Evolutionary conservation across 1,284 basidiomycete genomes (phyloP), one percentile per base, ranked within the genome.

Genomic region (Sphaerobolus stellatus): DNA sequence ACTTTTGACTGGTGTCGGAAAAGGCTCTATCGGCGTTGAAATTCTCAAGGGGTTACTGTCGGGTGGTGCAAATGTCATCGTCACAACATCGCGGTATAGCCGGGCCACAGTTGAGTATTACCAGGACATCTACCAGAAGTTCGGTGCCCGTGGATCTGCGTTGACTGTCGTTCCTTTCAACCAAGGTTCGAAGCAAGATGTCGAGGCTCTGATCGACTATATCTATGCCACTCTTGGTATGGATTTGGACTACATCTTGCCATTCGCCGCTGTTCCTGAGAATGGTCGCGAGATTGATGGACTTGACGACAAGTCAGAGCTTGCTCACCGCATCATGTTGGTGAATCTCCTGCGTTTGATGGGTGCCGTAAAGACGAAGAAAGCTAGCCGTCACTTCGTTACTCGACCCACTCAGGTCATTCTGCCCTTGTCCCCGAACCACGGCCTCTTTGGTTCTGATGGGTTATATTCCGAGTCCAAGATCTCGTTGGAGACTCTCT

Each of bases 151-250:
- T 61, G 96, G 94, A 28, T 96, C 96, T 34, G 92, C 94, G 36
- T 81, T 99, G 50, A 96, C 94, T 16, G 95, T 99, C 45, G 95
- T 99, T 28, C 96, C 96, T 31, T 98, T 98, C 85, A 99, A 99
- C 69, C 95, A 97, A 72, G 94, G 90, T 48, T 98, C 96, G 13
- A 95, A 92, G 75, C 95, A 98, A 72, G 97, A 99, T 65, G 92
- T 96, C 38, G 95, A 99, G 68, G 92, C 94, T 9, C 84, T 99
- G 53, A 87, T 99, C 64, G 95, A 98, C 75, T 99, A 99, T 74
- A 96, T 99, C 72, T 99, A 98, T 75, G 85, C 90, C 43, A 94
- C 88, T 41, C 85, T 98, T 56, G 88, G 89, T 47, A 85, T 99
- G 76, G 96, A 99, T 75, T 83, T 99, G 58, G 96, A 99, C 75